Percentiles rank a stretch among this genome's conserved stretches.
These are phyloP conservation scores for Cytospora schulzeri DNA, from an alignment of 2,329 filamentous ascomycete species.

Conservation along the genomic window DNA sequence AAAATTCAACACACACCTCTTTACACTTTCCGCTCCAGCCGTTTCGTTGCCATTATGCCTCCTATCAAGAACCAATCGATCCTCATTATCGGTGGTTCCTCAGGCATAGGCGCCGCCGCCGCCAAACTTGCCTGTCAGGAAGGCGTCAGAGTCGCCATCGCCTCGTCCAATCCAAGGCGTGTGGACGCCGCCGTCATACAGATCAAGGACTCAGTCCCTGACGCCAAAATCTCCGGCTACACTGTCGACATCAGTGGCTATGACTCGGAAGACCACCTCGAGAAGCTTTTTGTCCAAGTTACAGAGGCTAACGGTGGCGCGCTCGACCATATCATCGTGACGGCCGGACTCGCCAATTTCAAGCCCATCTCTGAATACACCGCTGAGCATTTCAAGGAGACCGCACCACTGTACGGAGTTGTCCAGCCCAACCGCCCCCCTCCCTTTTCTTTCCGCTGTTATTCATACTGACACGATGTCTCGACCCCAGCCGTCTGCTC, in stretches of 20 bases:
- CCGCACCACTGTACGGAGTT: constrained; percentile 41
- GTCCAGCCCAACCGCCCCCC: not conserved
- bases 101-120: constrained; percentile 22
- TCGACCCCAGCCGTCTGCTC: constrained; percentile 46
- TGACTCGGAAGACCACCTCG: constrained; percentile 48
- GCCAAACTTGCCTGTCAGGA: constrained; percentile 21
- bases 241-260: constrained; percentile 47
- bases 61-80: constrained; percentile 17
- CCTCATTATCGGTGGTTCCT: constrained; percentile 22
- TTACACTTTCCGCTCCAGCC: not conserved
- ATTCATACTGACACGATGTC: not conserved
- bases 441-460: not conserved
- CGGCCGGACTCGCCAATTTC: constrained; percentile 48
- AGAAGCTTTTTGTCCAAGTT: constrained; percentile 40
- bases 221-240: constrained; percentile 42
- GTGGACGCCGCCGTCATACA: constrained; percentile 16
- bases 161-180: constrained; percentile 17
- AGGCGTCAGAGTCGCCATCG: constrained; percentile 19
- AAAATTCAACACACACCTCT: not conserved
- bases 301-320: constrained; percentile 33
- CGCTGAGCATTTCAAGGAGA: constrained; percentile 42
- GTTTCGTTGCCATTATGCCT: constrained; percentile 2
- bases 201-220: constrained; percentile 25
- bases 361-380: constrained; percentile 42
- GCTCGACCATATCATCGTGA: constrained; percentile 55